Conservation (phyloP, 1,284 basidiomycete genomes). For the Pterulicium gracile region DNA sequence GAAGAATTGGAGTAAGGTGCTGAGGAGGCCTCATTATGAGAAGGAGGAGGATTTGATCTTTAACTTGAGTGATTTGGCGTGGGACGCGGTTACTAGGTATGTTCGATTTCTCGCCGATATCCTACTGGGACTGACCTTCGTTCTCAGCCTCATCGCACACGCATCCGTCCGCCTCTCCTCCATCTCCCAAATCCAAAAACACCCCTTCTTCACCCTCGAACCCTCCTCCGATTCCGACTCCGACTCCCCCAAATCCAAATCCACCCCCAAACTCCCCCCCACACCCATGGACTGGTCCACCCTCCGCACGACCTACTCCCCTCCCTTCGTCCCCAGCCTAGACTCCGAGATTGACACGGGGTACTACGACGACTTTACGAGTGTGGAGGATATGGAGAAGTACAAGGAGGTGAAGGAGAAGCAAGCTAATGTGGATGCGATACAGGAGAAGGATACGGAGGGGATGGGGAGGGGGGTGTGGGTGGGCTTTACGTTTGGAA, state of each 20-base stretch:
- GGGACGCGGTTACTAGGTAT: slow-evolving; percentile 90
- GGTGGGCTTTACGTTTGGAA: slow-evolving; percentile 98
- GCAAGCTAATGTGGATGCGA: slow-evolving; percentile 87
- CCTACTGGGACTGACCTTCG: slow-evolving; percentile 4
- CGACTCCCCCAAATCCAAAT: too few relatives aligned
- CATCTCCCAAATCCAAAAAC: slow-evolving; percentile 61
- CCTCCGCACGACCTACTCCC: slow-evolving; percentile 44
- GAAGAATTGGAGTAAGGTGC: slow-evolving; percentile 94
- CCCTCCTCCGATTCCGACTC: not conserved
- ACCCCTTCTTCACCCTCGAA: slow-evolving; percentile 79
- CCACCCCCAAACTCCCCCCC: not conserved
- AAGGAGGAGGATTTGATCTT: slow-evolving; percentile 95
- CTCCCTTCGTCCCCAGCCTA: slow-evolving; percentile 93
- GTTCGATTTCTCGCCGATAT: slow-evolving; percentile 10
- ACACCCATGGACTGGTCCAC: slow-evolving; percentile 65
- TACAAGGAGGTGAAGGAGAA: slow-evolving; percentile 98
- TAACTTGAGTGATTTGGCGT: slow-evolving; percentile 89
- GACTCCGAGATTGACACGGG: slow-evolving; percentile 95
- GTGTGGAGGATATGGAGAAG: slow-evolving; percentile 94
- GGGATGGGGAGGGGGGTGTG: slow-evolving; percentile 71
- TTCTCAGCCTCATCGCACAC: slow-evolving; percentile 56
- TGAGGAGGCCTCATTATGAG: slow-evolving; percentile 90
- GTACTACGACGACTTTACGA: slow-evolving; percentile 97
- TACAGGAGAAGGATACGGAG: slow-evolving; percentile 75
- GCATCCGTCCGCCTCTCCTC: slow-evolving; percentile 73